Evolutionary conservation across 78 protist species (phyloP).

Genomic region (Salpingoeca rosetta): DNA sequence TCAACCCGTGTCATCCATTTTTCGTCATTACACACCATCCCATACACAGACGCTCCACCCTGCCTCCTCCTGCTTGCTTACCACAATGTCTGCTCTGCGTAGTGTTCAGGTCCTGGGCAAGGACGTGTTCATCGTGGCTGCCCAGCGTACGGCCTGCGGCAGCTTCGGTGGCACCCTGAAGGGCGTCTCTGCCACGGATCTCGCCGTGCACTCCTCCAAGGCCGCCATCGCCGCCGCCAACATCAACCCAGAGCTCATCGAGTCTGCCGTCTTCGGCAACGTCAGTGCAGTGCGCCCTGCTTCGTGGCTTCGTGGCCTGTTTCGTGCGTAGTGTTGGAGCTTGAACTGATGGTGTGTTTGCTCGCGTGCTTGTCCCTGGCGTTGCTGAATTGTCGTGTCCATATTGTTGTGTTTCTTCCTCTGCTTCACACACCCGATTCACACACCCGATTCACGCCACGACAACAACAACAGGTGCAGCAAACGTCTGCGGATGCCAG

Average conservation of each 20-base stretch:
- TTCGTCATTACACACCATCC: no score
- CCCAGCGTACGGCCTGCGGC: conserved; percentile 74
- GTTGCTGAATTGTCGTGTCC: no score
- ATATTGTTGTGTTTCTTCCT: no score
- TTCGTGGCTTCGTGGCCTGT: not conserved
- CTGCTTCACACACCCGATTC: no score
- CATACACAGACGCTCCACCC: no score
- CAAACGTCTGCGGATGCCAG: conserved; percentile 42
- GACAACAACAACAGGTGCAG: not conserved
- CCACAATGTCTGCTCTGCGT: not conserved
- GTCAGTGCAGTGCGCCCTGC: not conserved
- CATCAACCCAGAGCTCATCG: conserved; percentile 1
- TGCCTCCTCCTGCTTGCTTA: no score
- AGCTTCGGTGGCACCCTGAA: conserved; percentile 53
- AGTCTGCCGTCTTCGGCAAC: conserved; percentile 39
- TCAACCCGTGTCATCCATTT: no score
- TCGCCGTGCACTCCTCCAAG: conserved; percentile 30
- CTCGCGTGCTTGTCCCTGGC: no score
- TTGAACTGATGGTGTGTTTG: no score
- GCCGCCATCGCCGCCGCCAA: not conserved
- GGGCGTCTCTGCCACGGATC: conserved; percentile 42
- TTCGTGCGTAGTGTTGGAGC: no score
- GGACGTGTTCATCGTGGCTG: conserved; percentile 55
- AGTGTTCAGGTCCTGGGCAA: not conserved
- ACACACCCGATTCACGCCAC: no score